A percentile compares a stretch with the other conserved stretches of the same genome.
phyloP scores from a whole-genome alignment of 129 eudicot species.

The Lonicera japonica region DNA sequence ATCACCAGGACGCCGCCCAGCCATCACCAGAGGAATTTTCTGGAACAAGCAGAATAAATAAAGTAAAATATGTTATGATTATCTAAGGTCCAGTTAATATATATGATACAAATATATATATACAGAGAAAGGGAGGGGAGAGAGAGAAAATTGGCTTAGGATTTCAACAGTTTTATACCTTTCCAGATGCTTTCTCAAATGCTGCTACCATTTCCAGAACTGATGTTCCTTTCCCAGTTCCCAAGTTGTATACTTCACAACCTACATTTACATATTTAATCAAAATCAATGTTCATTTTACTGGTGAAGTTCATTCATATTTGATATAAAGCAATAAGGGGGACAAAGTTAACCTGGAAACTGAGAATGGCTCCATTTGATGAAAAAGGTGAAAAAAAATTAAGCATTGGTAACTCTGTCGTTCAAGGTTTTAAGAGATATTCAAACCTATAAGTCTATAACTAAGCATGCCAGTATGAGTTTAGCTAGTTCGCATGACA shows the following conservation, averaged over 20 bases:
- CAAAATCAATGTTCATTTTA: not conserved
- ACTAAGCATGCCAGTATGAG: no score
- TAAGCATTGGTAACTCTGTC: no score
- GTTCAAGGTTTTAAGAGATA: no score
- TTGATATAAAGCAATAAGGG: no score
- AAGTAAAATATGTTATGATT: not conserved
- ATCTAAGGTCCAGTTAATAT: not conserved
- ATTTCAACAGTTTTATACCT: constrained; percentile 39
- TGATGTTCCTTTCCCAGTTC: constrained; percentile 88
- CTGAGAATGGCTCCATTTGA: no score
- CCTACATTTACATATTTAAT: constrained; percentile 33
- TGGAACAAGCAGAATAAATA: constrained; percentile 14
- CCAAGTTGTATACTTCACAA: constrained; percentile 82
- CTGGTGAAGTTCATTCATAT: not conserved
- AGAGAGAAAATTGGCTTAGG: not conserved
- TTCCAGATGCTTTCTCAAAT: constrained; percentile 80
- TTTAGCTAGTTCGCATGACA: no score
- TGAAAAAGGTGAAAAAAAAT: no score
- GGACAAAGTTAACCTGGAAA: not conserved
- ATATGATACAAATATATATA: not conserved
- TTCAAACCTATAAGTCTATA: no score
- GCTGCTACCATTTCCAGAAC: constrained; percentile 92
- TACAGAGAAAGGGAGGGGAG: not conserved
- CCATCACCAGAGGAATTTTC: constrained; percentile 71
- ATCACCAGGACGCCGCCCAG: constrained; percentile 96